Evolutionary conservation across 106 monocot genomes (phyloP), one percentile per base, ranked within the genome.

Genomic region (Acanthochlamys bracteata): DNA sequence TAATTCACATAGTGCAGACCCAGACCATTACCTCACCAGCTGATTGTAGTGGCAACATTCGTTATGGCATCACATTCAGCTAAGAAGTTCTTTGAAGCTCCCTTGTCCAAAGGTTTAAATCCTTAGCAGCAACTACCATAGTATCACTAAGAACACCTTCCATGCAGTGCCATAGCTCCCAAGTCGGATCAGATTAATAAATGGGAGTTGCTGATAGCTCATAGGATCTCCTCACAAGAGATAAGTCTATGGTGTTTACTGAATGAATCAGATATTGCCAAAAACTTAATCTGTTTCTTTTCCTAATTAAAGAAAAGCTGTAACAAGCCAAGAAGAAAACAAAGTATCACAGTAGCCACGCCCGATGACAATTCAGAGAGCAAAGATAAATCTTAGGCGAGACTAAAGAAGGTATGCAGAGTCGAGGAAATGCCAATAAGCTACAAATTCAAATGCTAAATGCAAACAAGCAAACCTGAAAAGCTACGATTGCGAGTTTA

Each of bases 61-160:
- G 53, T 71, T 41, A 77, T 70, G 27, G 71, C 70, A 17, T 77
- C 71, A 43, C 77, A 77, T 56, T 77, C 77, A 14, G 77, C 66
- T 39, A 77, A 7, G 59, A 77, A 72, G 61, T 71, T 77, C 77
- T 67, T 77, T 11, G 51, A 66, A 55, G 72, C 77, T 12, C 77
- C 77, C 4, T 26, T 1, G 46, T 41, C 43, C 25, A 42, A 39
- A 65, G 66, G 46, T 72, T 67, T 42, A 78, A 39, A 15, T 74
- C 79, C 56, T 79, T 79, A 19, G 74, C 41, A 0, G 79, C 79
- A 7, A 59, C 69, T 11, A 14, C 41, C 59, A 69, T 33, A 4
- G 69, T 69, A 26, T 74, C 74, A 16, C 46, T 26, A 21, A 79
- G 46, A 0, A 53, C n/a, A 4, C 74, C 74, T 51, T 33, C 23